These are phyloP conservation scores for Galerina marginata DNA, from an alignment of 768 basidiomycete species.

Conservation along the genomic window DNA sequence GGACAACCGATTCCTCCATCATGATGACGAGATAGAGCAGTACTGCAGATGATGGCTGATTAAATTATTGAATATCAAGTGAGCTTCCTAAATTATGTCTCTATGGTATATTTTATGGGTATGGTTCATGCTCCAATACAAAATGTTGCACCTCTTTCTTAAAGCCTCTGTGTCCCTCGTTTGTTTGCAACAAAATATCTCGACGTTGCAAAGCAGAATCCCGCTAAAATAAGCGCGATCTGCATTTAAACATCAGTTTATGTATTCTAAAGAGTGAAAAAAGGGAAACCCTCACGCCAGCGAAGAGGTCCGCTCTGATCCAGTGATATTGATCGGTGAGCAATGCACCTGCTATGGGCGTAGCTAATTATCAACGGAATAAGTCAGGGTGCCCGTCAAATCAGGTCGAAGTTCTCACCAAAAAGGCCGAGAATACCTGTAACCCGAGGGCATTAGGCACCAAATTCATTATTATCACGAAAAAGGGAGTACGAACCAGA, in stretches of 20 bases:
- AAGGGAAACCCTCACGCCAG: conserved; percentile 31
- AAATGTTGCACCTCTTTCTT: neutral
- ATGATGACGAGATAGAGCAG: too few relatives aligned
- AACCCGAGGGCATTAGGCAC: neutral
- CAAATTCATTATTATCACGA: neutral
- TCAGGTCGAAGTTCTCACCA: conserved; percentile 30
- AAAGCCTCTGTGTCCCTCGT: neutral
- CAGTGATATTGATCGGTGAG: conserved; percentile 47
- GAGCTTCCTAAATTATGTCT: too few relatives aligned
- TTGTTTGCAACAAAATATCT: neutral
- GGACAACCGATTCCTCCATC: too few relatives aligned
- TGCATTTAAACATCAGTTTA: neutral
- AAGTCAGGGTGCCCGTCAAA: neutral
- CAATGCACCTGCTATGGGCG: conserved; percentile 57
- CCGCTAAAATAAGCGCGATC: neutral
- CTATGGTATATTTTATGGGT: too few relatives aligned
- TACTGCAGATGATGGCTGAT: too few relatives aligned
- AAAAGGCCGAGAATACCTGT: conserved; percentile 32
- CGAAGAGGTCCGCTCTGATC: conserved; percentile 47
- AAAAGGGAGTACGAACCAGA: conserved; percentile 35
- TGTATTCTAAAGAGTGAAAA: too few relatives aligned
- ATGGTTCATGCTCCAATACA: too few relatives aligned
- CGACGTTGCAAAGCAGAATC: neutral
- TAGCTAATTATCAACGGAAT: conserved; percentile 28
- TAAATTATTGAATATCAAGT: too few relatives aligned